phyloP scores from a whole-genome alignment of 2,329 filamentous ascomycete species.

The Bipolaris sorokiniana region DNA sequence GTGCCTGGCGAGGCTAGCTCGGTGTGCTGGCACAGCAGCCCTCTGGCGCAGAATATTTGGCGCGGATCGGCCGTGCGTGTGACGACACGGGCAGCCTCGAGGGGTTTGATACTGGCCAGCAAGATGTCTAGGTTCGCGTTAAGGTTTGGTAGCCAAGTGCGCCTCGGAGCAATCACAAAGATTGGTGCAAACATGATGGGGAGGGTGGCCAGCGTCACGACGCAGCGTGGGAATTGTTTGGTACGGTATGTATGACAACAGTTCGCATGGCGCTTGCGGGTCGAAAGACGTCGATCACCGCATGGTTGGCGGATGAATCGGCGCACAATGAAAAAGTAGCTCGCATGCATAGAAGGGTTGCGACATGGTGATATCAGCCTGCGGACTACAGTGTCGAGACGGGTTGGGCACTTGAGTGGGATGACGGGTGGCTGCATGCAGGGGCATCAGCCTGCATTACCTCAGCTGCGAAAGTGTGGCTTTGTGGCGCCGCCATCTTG shows the following conservation, averaged over 20 bases:
- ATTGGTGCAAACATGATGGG: not conserved
- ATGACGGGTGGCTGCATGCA: not conserved
- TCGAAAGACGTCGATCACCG: not conserved
- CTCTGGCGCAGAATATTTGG: not conserved
- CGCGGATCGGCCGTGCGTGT: not conserved
- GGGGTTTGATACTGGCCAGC: not conserved
- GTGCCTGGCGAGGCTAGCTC: not conserved
- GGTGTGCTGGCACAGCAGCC: not conserved
- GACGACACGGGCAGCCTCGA: not conserved
- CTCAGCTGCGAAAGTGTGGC: conserved; percentile 4
- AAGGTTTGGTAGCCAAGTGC: not conserved
- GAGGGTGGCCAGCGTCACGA: conserved; percentile 2
- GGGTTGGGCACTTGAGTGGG: not conserved
- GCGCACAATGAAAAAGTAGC: not conserved
- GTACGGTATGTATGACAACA: conserved; percentile 2
- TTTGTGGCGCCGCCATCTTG: not conserved
- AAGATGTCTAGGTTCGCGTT: not conserved
- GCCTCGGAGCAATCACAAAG: not conserved
- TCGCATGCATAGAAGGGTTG: not conserved
- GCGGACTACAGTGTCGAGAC: no score
- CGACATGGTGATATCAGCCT: not conserved
- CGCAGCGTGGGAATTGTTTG: conserved; percentile 3
- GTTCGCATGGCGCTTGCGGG: not conserved
- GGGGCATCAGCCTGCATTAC: not conserved
- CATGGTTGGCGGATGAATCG: not conserved